A percentile compares a stretch with the other conserved stretches of the same genome.
Evolutionary conservation across 2,329 filamentous ascomycete genomes (phyloP).

Genomic region (Trichoderma sp.): DNA sequence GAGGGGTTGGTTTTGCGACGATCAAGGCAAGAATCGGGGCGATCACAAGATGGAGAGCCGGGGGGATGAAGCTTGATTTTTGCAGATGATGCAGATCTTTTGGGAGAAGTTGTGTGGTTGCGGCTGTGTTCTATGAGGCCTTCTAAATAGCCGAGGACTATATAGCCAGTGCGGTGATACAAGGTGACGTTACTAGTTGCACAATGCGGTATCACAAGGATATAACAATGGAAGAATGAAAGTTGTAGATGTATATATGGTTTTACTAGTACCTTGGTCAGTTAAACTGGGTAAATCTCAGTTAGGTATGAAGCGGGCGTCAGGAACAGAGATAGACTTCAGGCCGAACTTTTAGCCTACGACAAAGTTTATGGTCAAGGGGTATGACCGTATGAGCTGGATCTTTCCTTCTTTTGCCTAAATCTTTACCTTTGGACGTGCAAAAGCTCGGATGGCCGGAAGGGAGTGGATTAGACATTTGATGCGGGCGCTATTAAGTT

Average conservation of each 20-base stretch:
- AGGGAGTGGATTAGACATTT: neutral
- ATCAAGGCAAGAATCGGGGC: constrained; percentile 14
- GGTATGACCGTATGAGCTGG: too few species aligned
- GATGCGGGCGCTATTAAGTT: neutral
- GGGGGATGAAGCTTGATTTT: neutral
- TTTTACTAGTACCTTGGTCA: neutral
- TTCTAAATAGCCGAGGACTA: too few species aligned
- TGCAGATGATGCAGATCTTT: neutral
- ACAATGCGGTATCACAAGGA: neutral
- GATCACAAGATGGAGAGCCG: neutral
- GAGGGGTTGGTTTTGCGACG: constrained; percentile 7
- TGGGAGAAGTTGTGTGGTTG: neutral
- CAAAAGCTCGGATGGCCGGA: neutral
- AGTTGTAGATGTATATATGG: neutral
- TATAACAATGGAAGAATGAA: neutral
- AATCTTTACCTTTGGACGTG: neutral
- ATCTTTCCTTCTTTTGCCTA: neutral
- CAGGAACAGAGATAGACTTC: neutral
- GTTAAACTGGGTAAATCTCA: neutral
- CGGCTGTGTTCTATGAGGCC: neutral
- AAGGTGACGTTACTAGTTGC: neutral
- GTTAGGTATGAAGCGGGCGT: neutral
- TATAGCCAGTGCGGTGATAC: neutral
- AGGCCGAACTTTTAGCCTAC: neutral
- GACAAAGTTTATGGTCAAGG: neutral